These are phyloP conservation scores for Hygrophila difformis DNA, from an alignment of 257 asterid genomes.

Conservation along the genomic window DNA sequence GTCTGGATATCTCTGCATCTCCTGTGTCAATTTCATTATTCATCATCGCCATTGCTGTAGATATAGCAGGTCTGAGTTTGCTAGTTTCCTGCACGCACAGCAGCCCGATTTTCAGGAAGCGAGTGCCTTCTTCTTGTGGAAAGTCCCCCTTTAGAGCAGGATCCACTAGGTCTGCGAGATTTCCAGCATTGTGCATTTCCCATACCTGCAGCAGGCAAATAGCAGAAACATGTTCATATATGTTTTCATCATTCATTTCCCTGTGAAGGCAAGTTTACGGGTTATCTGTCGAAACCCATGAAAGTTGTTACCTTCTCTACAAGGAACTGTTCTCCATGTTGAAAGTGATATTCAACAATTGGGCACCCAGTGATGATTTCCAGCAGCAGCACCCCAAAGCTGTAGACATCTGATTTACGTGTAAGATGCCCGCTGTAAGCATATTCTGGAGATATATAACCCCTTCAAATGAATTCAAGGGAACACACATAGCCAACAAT, in stretches of 20 bases:
- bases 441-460: constrained; percentile 80
- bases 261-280: neutral
- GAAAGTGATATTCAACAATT: constrained; percentile 45
- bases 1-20: constrained; percentile 31
- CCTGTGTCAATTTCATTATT: constrained; percentile 28
- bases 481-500: constrained; percentile 4
- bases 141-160: constrained; percentile 38
- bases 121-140: constrained; percentile 37
- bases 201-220: constrained; percentile 47
- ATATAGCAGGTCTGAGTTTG: constrained; percentile 59
- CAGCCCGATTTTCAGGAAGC: constrained; percentile 54
- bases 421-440: constrained; percentile 72
- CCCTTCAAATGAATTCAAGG: constrained; percentile 40
- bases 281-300: neutral
- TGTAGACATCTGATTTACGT: constrained; percentile 71
- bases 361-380: constrained; percentile 57
- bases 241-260: neutral
- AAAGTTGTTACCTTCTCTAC: constrained; percentile 50
- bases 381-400: constrained; percentile 70
- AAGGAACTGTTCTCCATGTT: constrained; percentile 62
- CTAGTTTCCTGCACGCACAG: constrained; percentile 67
- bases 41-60: constrained; percentile 51
- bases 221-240: neutral
- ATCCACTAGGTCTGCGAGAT: constrained; percentile 40
- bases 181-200: constrained; percentile 41